Evolutionary conservation across 495 filamentous ascomycete species (phyloP).

Genomic region (Delitschia confertaspora): DNA sequence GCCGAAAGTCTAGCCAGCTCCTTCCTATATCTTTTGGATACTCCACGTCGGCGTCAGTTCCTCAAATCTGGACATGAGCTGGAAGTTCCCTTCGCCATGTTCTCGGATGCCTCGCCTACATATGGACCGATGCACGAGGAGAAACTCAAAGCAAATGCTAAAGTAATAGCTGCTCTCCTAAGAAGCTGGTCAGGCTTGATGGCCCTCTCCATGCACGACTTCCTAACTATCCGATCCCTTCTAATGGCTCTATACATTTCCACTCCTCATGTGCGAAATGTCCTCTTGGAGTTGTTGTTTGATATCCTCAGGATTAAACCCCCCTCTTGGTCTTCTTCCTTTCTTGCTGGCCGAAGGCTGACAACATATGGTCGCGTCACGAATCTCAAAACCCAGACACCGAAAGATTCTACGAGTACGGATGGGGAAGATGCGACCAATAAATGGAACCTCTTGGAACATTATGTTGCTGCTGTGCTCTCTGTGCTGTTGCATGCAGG

Average conservation of each 20-base stretch:
- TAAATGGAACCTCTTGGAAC: slow-evolving; percentile 77
- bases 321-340: slow-evolving; percentile 92
- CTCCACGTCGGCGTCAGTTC: slow-evolving; percentile 68
- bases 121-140: slow-evolving; percentile 52
- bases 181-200: slow-evolving; percentile 91
- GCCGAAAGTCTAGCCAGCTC: slow-evolving; percentile 75
- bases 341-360: slow-evolving; percentile 81
- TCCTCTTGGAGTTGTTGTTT: slow-evolving; percentile 77
- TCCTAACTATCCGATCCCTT: slow-evolving; percentile 72
- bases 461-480: slow-evolving; percentile 85
- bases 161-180: slow-evolving; percentile 75
- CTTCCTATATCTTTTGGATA: slow-evolving; percentile 82
- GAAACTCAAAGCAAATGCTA: slow-evolving; percentile 72
- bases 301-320: slow-evolving; percentile 88
- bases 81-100: slow-evolving; percentile 50
- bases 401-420: slow-evolving; percentile 42
- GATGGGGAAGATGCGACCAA: slow-evolving; percentile 52
- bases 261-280: slow-evolving; percentile 51
- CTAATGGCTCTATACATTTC: slow-evolving; percentile 69
- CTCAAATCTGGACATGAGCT: slow-evolving; percentile 66
- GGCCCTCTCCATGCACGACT: slow-evolving; percentile 73
- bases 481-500: slow-evolving; percentile 78
- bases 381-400: slow-evolving; percentile 58
- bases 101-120: slow-evolving; percentile 70
- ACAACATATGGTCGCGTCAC: slow-evolving; percentile 88